Base-by-base conservation (phyloP, 2,329 filamentous ascomycete genomes). In the Alternaria sp. region DNA sequence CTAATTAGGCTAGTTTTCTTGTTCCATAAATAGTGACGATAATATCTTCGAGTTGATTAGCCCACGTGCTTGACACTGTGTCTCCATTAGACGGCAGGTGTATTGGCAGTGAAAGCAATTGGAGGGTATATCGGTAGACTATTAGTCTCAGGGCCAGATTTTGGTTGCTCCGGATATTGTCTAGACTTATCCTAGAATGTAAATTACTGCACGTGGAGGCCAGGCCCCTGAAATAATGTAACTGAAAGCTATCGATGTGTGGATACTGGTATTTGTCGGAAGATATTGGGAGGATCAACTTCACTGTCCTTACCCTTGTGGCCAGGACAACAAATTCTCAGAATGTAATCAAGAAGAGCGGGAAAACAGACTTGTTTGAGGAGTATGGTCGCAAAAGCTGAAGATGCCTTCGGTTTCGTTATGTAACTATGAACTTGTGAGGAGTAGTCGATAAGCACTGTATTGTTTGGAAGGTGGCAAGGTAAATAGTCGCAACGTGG, bases 31-130 rank as follows among this genome's bases (percentile, higher is more conserved):
- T 13, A 14, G 1, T 46, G 9, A 46, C 5, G 26, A 33, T 1
- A 1, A 0, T 33, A 9, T 33, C 2, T 7, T 33, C 11, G 14
- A 46, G 13, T 0, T 3, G 3, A 9, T 1, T 1, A 23, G 1
- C 11, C 29, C 42, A 46, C 28, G 2, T 0, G 31, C 1, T 45
- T 1, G 0, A n/a, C 2, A 11, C n/a, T 10, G 29, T 0, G 5
- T 17, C 2, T 28, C 3, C 26, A 45, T 3, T 11, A 17, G 17
- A 13, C 9, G 1, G 14, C 3, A 17, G 0, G 9, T 17, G 8
- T 0, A 17, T 1, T 10, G 2, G 1, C 21, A 33, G 3, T n/a
- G 17, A 33, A 6, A 33, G 17, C 3, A 23, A 13, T 4, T 13
- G 8, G 1, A 23, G 10, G 11, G 29, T 1, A 8, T 8, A 33